Percentiles rank a stretch among this genome's conserved stretches.
phyloP scores from a whole-genome alignment of 306 rosid genomes.

The Quercus cerris region DNA sequence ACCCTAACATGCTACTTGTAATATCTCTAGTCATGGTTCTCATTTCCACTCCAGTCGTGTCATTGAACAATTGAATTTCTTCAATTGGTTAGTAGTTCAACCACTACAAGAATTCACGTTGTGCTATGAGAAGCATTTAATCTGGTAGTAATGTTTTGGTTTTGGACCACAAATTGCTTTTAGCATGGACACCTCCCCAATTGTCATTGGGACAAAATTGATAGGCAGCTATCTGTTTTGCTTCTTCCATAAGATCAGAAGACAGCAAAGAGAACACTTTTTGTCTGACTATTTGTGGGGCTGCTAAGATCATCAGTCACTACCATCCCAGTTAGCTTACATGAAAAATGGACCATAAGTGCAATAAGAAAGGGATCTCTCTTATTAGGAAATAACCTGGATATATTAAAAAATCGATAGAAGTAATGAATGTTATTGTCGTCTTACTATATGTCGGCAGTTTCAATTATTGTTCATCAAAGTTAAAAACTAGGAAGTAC shows the following conservation, averaged over 20 bases:
- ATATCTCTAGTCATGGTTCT: too few relatives aligned
- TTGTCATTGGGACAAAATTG: not conserved
- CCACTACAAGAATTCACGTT: not conserved
- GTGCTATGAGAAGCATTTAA: not conserved
- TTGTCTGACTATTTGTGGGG: not conserved
- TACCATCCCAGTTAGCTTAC: not conserved
- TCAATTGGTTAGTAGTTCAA: not conserved
- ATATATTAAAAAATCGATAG: too few relatives aligned
- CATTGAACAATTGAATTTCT: not conserved
- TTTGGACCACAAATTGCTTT: conserved; percentile 28
- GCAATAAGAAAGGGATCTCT: not conserved
- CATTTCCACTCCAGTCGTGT: too few relatives aligned
- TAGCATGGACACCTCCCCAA: not conserved
- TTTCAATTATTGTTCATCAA: too few relatives aligned
- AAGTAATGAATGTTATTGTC: too few relatives aligned
- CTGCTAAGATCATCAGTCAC: not conserved
- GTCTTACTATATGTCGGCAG: too few relatives aligned
- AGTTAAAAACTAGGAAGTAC: too few relatives aligned
- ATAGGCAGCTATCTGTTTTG: not conserved
- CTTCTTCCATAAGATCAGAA: not conserved
- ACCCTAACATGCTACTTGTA: too few relatives aligned
- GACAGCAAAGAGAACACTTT: not conserved
- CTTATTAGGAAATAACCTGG: too few relatives aligned
- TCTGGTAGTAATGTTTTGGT: not conserved
- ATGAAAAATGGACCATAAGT: not conserved